Evolutionary conservation across 2,329 filamentous ascomycete genomes (phyloP), one percentile per base, ranked within the genome.

Genomic region (Clathrospora elynae): DNA sequence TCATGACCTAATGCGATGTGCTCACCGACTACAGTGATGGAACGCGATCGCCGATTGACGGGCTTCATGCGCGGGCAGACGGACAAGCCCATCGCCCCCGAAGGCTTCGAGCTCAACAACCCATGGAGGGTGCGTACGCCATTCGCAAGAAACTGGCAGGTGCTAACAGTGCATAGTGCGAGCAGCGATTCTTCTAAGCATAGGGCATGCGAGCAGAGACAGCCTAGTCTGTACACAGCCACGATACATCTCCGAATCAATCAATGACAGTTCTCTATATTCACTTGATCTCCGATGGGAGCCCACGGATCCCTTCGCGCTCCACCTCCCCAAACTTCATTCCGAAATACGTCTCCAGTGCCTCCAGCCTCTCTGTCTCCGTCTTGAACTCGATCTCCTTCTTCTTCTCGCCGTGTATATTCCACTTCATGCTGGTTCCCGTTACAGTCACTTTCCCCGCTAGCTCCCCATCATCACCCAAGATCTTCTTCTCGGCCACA

Each of bases 21-120:
- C 61, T 67, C 53, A 66, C 48, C 35, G 33, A 35, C 48, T 32
- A 35, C 66, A 86, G 83, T 86, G 83, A 83, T 85, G 81, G 80
- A 85, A 59, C 76, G 83, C 68, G 83, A 86, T 66, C 71, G 77
- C 61, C 73, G 83, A 51, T 73, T 86, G 58, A 86, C 83, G 26
- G 83, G 83, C 39, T 78, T 75, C 51, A 61, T 78, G 60, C 74
- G 83, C 71, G 82, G 81, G 47, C 83, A 86, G 65, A 80, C 80
- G 42, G 80, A 82, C 69, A 79, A 76, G 51, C 72, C 76, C 32
- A 69, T 72, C 45, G 83, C 83, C 19, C 82, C 82, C 18, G 69
- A 74, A 42, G 82, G 82, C 48, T 86, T 85, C 71, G 82, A 85
- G 70, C 66, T 85, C 61, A 85, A 79, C 78, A 84, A 84, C 71